phyloP scores from a whole-genome alignment of 148 eudicot species.

The Silene conica region DNA sequence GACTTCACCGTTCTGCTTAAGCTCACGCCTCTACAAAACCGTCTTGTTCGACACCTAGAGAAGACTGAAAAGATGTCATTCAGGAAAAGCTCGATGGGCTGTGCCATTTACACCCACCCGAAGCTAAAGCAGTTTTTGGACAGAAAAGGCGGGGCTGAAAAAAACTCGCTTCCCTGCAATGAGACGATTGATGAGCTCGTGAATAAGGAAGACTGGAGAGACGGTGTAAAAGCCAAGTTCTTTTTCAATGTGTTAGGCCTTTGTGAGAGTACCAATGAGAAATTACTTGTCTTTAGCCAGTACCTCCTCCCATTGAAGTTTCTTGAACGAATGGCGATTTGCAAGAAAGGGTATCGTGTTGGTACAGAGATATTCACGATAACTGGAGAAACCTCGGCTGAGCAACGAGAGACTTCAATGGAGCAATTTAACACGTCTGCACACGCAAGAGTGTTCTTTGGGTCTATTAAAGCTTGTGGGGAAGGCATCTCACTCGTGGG shows the following conservation, averaged over 20 bases:
- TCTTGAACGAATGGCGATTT: constrained; percentile 48
- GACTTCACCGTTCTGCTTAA: constrained; percentile 72
- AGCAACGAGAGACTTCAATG: constrained; percentile 64
- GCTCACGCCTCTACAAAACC: constrained; percentile 50
- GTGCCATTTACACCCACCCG: constrained; percentile 76
- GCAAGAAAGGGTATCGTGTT: constrained; percentile 47
- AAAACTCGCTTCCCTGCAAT: constrained; percentile 27
- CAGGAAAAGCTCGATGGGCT: constrained; percentile 54
- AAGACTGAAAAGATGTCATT: constrained; percentile 44
- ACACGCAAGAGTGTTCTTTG: constrained; percentile 70
- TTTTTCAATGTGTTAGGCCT: constrained; percentile 53
- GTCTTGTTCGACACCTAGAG: constrained; percentile 42
- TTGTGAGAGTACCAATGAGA: constrained; percentile 67
- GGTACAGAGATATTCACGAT: constrained; percentile 70
- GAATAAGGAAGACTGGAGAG: constrained; percentile 42
- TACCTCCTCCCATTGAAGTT: constrained; percentile 73
- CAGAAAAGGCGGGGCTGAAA: constrained; percentile 37
- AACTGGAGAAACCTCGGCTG: constrained; percentile 55
- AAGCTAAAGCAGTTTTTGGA: constrained; percentile 42
- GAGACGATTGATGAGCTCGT: constrained; percentile 50
- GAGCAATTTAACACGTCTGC: constrained; percentile 74
- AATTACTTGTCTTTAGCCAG: constrained; percentile 78
- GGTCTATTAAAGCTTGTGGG: constrained; percentile 91
- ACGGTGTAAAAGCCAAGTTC: constrained; percentile 83
- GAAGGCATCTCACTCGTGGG: constrained; percentile 95